Evolutionary conservation across 768 basidiomycete species (phyloP).

Genomic region (Russula lepida): DNA sequence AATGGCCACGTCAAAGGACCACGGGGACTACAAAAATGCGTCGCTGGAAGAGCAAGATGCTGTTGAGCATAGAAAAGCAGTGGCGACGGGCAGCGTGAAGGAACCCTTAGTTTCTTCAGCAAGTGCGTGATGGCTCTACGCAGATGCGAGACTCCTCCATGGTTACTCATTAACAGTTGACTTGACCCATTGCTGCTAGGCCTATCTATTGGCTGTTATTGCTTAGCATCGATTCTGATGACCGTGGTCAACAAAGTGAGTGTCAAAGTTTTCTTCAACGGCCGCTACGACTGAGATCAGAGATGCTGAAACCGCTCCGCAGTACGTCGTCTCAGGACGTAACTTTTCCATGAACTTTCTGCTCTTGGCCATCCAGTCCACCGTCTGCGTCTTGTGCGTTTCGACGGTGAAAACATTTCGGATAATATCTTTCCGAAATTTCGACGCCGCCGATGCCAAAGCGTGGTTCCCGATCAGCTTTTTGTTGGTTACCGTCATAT

Average conservation of each 20-base stretch:
- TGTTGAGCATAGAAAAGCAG: conserved; percentile 47
- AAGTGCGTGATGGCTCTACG: conserved; percentile 22
- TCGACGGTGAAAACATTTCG: conserved; percentile 60
- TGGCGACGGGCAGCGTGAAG: conserved; percentile 33
- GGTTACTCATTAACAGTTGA: neutral
- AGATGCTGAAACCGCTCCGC: conserved; percentile 1
- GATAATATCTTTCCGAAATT: conserved; percentile 77
- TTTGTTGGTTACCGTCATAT: conserved; percentile 88
- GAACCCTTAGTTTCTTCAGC: conserved; percentile 26
- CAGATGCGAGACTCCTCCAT: neutral
- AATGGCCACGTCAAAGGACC: conserved; percentile 12
- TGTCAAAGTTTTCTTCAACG: neutral
- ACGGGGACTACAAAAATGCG: conserved; percentile 23
- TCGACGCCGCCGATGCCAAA: conserved; percentile 77
- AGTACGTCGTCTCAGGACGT: conserved; percentile 93
- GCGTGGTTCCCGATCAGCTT: conserved; percentile 93
- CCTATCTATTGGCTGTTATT: conserved; percentile 80
- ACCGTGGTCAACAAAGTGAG: conserved; percentile 92
- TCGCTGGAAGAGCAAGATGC: conserved; percentile 33
- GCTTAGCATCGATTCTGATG: conserved; percentile 90
- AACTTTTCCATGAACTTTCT: conserved; percentile 97
- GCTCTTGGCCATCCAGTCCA: conserved; percentile 82
- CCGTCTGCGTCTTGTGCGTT: conserved; percentile 80
- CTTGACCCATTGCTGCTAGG: conserved; percentile 35
- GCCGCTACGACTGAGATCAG: neutral